phyloP scores from a whole-genome alignment of 164 flowering plant species.

The Dillenia turbinata region DNA sequence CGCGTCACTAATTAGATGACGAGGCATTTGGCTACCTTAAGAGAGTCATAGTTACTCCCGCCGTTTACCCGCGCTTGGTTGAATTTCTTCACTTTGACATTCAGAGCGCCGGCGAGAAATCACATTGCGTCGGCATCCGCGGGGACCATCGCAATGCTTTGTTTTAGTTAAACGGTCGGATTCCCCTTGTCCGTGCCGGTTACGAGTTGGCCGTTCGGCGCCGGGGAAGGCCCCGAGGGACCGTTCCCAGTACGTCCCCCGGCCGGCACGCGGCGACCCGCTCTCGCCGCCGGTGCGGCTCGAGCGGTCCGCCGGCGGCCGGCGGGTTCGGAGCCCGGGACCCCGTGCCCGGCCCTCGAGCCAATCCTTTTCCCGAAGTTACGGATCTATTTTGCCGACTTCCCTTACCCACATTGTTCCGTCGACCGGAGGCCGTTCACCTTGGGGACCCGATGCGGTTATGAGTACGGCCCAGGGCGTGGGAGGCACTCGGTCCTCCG shows the following conservation, averaged over 20 bases:
- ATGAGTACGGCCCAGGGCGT: constrained; percentile 12
- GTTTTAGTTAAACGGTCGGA: constrained; percentile 33
- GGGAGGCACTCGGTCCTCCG: constrained; percentile 20
- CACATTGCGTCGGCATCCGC: constrained; percentile 32
- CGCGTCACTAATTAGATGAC: constrained; percentile 25
- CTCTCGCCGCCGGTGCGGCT: constrained; percentile 18
- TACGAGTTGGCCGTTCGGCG: constrained; percentile 22
- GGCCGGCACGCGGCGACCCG: constrained; percentile 22
- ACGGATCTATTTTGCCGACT: constrained; percentile 27
- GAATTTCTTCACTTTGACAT: constrained; percentile 42
- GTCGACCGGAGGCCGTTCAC: constrained; percentile 15
- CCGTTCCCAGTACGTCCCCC: constrained; percentile 21
- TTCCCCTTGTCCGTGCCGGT: constrained; percentile 29
- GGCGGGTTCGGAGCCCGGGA: constrained; percentile 17
- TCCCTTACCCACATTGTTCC: constrained; percentile 29
- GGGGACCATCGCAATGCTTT: constrained; percentile 43
- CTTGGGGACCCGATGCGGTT: constrained; percentile 15
- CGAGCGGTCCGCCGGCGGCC: constrained; percentile 23
- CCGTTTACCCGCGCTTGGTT: constrained; percentile 29
- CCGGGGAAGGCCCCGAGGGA: constrained; percentile 23
- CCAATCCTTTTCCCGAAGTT: constrained; percentile 33
- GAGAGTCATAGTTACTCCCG: constrained; percentile 34
- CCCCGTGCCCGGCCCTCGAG: constrained; percentile 23
- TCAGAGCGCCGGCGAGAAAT: constrained; percentile 31
- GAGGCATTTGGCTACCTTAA: constrained; percentile 22